A percentile compares a stretch with the other conserved stretches of the same genome.
Evolutionary conservation across 2,329 filamentous ascomycete genomes (phyloP).

Genomic region (Ascochyta clinopodiicola): DNA sequence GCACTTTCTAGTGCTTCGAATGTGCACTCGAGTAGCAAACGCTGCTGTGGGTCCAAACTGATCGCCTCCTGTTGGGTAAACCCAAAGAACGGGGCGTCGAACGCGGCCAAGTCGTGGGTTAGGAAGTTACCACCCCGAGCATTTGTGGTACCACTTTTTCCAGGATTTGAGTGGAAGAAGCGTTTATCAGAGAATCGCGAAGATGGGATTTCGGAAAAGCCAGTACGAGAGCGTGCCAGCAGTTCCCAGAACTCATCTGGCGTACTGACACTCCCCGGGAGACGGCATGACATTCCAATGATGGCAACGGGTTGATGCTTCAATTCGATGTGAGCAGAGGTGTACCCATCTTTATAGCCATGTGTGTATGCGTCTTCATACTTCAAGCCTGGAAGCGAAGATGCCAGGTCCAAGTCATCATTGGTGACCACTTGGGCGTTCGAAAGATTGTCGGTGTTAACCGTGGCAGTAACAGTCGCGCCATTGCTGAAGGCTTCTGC

Average conservation of each 20-base stretch:
- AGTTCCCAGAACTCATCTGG: constrained; percentile 41
- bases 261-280: constrained; percentile 31
- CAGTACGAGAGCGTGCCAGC: constrained; percentile 35
- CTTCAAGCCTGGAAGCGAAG: not conserved
- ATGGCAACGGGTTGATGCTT: constrained; percentile 44
- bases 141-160: constrained; percentile 47
- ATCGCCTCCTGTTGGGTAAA: constrained; percentile 37
- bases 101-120: constrained; percentile 25
- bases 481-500: not conserved
- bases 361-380: constrained; percentile 25
- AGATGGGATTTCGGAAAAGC: constrained; percentile 43
- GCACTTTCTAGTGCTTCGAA: constrained; percentile 52
- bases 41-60: constrained; percentile 44
- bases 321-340: constrained; percentile 20
- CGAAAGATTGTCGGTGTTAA: not conserved
- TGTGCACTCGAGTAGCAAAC: constrained; percentile 40
- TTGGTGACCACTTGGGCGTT: not conserved
- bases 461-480: not conserved
- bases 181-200: constrained; percentile 48
- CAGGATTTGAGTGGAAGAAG: constrained; percentile 48
- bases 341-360: constrained; percentile 28
- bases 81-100: constrained; percentile 43
- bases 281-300: constrained; percentile 46
- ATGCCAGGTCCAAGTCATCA: not conserved
- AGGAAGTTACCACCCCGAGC: constrained; percentile 34